Base-by-base conservation (phyloP, 106 monocot species). In the Dactylorhiza incarnata region DNA sequence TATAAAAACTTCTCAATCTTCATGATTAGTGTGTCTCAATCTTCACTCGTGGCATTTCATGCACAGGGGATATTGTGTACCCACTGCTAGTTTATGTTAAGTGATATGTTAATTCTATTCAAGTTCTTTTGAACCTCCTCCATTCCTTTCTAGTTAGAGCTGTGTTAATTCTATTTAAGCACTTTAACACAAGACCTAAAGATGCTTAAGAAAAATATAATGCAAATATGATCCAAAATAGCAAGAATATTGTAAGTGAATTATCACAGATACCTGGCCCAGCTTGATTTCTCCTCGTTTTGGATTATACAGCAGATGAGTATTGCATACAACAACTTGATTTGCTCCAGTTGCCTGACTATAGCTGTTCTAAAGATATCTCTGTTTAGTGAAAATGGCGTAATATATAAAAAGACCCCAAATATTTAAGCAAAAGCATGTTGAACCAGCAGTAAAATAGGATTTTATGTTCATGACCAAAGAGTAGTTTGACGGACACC, bases 221-320 rank as follows among this genome's bases (percentile, higher is more conserved):
- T 65, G 65, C 24, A 29, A 9, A 9, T 29, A 65, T 65, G 7
- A 65, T 65, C 29, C 65, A 65, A 65, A 37, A 29, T 26, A 26
- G 4, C 4, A 65, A 12, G 26, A 65, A 29, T 65, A 65, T 11
- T 65, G 29, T 26, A 59, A 50, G 19, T 23, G 15, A 16, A 72
- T 47, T 48, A 73, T 48, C 10, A 29, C 4, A 78, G 14, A 37
- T 83, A 99, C 97, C 94, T 99, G 97, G 50, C 91, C 97, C 76
- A 99, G 84, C 67, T 99, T 99, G 72, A 99, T 87, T 75, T 99
- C 97, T 69, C 97, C 97, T 79, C 97, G 84, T 73, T 88, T 99
- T 58, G 97, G 94, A 86, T 99, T 99, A 85, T 86, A 99, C 67
- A 99, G 89, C 71, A 99, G 91, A 86, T 99, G 97, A 81, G 88